A percentile compares a stretch with the other conserved stretches of the same genome.
Evolutionary conservation across 352 stramenopile species (phyloP).

Genomic region (Phytophthora quininea): DNA sequence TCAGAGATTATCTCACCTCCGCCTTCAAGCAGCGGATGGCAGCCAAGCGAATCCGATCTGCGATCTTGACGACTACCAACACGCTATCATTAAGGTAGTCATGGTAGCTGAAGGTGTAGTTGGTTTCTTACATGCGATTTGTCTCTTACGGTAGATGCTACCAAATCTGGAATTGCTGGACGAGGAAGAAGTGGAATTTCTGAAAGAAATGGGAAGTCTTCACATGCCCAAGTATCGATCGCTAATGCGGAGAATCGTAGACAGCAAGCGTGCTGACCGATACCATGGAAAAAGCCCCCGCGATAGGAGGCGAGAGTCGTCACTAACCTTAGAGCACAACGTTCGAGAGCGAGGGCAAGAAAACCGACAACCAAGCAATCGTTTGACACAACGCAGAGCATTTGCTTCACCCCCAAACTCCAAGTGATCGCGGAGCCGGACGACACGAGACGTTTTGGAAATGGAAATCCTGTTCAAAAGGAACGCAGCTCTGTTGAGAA

Average conservation of each 20-base stretch:
- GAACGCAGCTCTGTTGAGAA: background rate
- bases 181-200: conserved; percentile 69
- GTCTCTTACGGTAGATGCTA: conserved; percentile 42
- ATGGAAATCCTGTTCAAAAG: background rate
- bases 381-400: background rate
- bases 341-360: background rate
- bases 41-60: conserved; percentile 71
- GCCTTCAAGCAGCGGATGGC: conserved; percentile 63
- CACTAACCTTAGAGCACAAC: background rate
- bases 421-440: background rate
- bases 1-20: conserved; percentile 60
- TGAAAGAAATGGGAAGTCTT: conserved; percentile 61
- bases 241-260: conserved; percentile 44
- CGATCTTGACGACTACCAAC: conserved; percentile 62
- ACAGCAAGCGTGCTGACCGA: conserved; percentile 16
- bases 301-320: background rate
- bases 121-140: background rate
- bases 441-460: background rate
- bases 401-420: background rate
- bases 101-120: no score
- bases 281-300: conserved; percentile 19
- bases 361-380: conserved; percentile 4
- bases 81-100: conserved; percentile 46
- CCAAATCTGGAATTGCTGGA: conserved; percentile 59
- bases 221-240: conserved; percentile 75